A percentile compares a stretch with the other conserved stretches of the same genome.
phyloP scores from a whole-genome alignment of 2,329 filamentous ascomycete genomes.

The Fusarium nisikadoi region DNA sequence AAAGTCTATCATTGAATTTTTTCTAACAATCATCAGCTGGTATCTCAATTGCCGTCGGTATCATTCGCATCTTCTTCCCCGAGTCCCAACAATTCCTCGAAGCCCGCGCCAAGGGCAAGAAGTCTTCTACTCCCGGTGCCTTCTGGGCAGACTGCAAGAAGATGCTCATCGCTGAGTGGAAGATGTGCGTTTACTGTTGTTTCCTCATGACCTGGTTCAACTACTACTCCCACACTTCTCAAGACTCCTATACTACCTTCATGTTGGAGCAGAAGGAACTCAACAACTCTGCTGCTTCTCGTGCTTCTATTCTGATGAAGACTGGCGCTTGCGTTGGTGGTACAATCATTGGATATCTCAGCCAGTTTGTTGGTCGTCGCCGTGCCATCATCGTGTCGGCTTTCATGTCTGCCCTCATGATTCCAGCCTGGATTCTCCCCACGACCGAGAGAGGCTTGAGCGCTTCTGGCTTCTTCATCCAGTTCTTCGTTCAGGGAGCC shows the following conservation, averaged over 20 bases:
- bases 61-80: conserved; percentile 74
- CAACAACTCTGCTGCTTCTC: conserved; percentile 69
- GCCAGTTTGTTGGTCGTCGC: conserved; percentile 79
- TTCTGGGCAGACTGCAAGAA: conserved; percentile 77
- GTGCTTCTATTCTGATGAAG: conserved; percentile 86
- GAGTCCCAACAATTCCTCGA: conserved; percentile 81
- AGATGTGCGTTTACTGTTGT: conserved; percentile 80
- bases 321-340: conserved; percentile 79
- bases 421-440: conserved; percentile 77
- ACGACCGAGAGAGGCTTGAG: conserved; percentile 68
- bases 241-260: conserved; percentile 85
- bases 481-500: conserved; percentile 74
- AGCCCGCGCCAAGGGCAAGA: conserved; percentile 69
- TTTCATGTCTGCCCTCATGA: conserved; percentile 68
- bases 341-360: conserved; percentile 77
- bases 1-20: neutral
- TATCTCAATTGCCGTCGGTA: conserved; percentile 74
- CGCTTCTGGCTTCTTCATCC: conserved; percentile 74
- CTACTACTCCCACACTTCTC: conserved; percentile 80
- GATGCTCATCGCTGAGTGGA: conserved; percentile 78
- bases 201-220: conserved; percentile 83
- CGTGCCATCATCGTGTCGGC: conserved; percentile 72
- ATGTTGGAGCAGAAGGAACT: conserved; percentile 79
- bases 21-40: conserved; percentile 57
- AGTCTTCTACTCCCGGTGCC: conserved; percentile 55